phyloP scores from a whole-genome alignment of 495 filamentous ascomycete species.

The Venustampulla echinocandica region DNA sequence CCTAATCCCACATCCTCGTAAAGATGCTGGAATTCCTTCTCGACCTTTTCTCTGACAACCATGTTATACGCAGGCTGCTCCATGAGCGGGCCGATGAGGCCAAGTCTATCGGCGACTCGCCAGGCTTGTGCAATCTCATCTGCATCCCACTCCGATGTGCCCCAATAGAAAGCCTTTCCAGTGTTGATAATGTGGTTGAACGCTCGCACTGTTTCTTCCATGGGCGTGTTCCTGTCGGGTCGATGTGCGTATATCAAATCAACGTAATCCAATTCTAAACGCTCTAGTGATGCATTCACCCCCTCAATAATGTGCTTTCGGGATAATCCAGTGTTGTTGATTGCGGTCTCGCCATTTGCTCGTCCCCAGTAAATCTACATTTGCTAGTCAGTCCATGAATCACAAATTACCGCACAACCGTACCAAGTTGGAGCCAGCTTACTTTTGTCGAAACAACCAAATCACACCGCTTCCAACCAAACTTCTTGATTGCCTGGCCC shows the following conservation, averaged over 20 bases:
- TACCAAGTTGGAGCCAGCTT: no score
- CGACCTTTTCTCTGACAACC: conserved; percentile 62
- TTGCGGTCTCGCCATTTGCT: conserved; percentile 50
- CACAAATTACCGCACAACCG: no score
- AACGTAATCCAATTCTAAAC: conserved; percentile 66
- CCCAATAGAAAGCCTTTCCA: conserved; percentile 85
- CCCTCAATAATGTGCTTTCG: conserved; percentile 81
- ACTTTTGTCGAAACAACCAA: conserved; percentile 82
- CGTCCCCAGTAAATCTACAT: conserved; percentile 57
- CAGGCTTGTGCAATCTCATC: conserved; percentile 73
- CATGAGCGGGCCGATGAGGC: conserved; percentile 71
- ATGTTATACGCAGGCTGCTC: conserved; percentile 87
- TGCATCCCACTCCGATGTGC: conserved; percentile 79
- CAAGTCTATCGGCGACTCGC: conserved; percentile 60
- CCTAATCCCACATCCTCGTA: conserved; percentile 59
- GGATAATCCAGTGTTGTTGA: conserved; percentile 70
- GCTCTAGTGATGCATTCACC: conserved; percentile 50
- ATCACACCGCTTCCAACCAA: conserved; percentile 69
- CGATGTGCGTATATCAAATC: conserved; percentile 82
- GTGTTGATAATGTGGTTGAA: conserved; percentile 75
- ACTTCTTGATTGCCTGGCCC: conserved; percentile 59
- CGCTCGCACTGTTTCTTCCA: conserved; percentile 77
- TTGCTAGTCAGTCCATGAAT: conserved; percentile 4
- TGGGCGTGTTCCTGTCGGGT: conserved; percentile 72
- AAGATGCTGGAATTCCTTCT: conserved; percentile 62